Evolutionary conservation across 768 basidiomycete genomes (phyloP), one percentile per base, ranked within the genome.

Genomic region (Erythrobasidium yunnanense): DNA sequence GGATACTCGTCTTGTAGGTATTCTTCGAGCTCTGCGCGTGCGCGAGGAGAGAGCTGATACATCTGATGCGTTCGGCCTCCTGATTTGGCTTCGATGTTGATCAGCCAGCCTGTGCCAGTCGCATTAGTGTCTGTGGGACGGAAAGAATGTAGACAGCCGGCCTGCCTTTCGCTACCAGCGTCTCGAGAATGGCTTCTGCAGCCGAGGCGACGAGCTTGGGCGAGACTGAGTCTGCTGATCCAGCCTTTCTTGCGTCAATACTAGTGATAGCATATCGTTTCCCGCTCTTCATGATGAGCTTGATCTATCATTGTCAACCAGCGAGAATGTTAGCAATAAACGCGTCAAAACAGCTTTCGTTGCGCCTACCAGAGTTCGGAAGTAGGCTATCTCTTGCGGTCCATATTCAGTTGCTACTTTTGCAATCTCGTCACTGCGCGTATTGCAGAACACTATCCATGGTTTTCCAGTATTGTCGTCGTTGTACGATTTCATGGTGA

Each of bases 371-470:
- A 67, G 5, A 4, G 4, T 25, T 7, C 62, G 47, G 22, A 68
- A 68, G 45, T 68, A 68, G 2, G 47, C 20, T 18, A 68, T 65
- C 35, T 68, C 67, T 34, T 68, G 62, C 2, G 67, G 67, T 8
- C 27, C 33, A 46, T 68, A 68, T 22, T 68, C 62, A 6, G 67
- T 68, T 1, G 63, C 67, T 25, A 68, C 62, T 32, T 62, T 58
- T 29, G 67, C 45, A 4, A 68, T 47, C 30, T 51, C 49, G 32
- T 68, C 67, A 18, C 29, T 33, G 20, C 29, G 29, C 7, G 49
- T 65, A 42, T 68, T 68, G 58, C 45, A 22, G 52, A 68, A 68
- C 20, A 51, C 25, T 17, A 51, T 18, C 47, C 57, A 63, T 17
- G 67, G 23, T 33, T 53, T 60, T 18, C 63, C 67, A 11, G 67